phyloP scores from a whole-genome alignment of 225 moss, liverwort and hornwort genomes.

The Physcomitrium patens region DNA sequence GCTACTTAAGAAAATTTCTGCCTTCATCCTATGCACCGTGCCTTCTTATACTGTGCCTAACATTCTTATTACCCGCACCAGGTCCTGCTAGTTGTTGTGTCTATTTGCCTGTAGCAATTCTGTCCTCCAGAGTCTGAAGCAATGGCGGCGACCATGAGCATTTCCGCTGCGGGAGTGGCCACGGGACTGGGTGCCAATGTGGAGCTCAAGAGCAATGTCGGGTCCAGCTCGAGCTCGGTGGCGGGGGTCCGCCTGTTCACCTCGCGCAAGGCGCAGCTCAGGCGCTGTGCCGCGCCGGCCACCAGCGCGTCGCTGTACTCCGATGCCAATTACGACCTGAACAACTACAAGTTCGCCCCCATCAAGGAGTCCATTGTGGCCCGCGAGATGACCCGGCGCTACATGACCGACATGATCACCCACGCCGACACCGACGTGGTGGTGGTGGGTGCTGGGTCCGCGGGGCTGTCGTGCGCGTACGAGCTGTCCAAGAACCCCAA shows the following conservation, averaged over 20 bases:
- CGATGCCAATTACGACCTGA: conserved; percentile 61
- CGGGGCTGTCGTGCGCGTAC: conserved; percentile 68
- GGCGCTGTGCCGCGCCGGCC: not conserved
- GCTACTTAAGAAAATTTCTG: too few relatives aligned
- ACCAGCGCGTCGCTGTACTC: conserved; percentile 56
- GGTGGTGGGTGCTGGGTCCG: conserved; percentile 66
- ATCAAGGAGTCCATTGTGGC: conserved; percentile 76
- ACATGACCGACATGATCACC: conserved; percentile 88
- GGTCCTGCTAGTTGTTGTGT: not conserved
- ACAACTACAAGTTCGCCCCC: conserved; percentile 65
- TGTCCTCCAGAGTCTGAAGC: not conserved
- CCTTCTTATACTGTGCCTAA: too few relatives aligned
- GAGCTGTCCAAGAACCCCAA: conserved; percentile 78
- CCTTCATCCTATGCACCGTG: too few relatives aligned
- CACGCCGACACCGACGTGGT: conserved; percentile 80
- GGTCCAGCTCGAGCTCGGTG: not conserved
- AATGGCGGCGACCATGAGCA: conserved; percentile 22
- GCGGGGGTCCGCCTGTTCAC: not conserved
- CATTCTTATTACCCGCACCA: too few relatives aligned
- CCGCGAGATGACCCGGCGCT: conserved; percentile 72
- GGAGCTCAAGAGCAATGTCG: conserved; percentile 5
- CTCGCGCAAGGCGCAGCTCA: too few relatives aligned
- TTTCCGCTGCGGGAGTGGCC: not conserved
- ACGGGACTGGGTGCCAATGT: not conserved
- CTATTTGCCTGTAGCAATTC: not conserved